phyloP scores from a whole-genome alignment of 2,329 filamentous ascomycete species.

The Beauveria scarabaeidicola region DNA sequence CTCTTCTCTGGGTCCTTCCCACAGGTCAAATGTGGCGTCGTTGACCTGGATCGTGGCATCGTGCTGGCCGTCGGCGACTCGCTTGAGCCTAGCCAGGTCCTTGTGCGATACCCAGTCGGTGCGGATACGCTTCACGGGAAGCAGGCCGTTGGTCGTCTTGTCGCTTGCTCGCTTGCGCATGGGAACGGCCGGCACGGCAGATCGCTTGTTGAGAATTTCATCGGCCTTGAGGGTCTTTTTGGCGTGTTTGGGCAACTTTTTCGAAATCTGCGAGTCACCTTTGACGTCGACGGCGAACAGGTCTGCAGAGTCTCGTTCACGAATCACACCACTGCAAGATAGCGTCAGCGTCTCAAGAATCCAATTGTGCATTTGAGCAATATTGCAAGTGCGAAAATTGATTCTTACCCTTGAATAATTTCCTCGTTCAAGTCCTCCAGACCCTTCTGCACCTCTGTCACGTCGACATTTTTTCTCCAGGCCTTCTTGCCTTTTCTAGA shows the following conservation, averaged over 20 bases:
- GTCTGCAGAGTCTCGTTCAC: conserved; percentile 72
- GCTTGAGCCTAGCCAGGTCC: conserved; percentile 69
- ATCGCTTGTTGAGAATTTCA: conserved; percentile 81
- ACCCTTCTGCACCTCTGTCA: conserved; percentile 75
- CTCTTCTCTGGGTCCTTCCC: conserved; percentile 41
- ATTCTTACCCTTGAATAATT: conserved; percentile 72
- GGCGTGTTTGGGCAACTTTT: conserved; percentile 54
- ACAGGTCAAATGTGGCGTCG: conserved; percentile 71
- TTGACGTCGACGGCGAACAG: conserved; percentile 77
- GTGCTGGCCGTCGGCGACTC: conserved; percentile 67
- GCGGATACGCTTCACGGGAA: conserved; percentile 67
- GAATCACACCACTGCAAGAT: conserved; percentile 62
- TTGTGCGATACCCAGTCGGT: conserved; percentile 75
- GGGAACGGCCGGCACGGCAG: conserved; percentile 69
- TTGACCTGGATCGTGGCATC: conserved; percentile 44
- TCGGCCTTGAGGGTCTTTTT: conserved; percentile 81
- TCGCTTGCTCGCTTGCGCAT: conserved; percentile 66
- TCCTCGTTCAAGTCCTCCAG: conserved; percentile 79
- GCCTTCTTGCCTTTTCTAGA: conserved; percentile 98
- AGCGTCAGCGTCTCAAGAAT: conserved; percentile 15
- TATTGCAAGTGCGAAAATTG: background rate
- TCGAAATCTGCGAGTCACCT: conserved; percentile 58
- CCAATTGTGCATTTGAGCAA: background rate
- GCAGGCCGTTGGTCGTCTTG: conserved; percentile 63
- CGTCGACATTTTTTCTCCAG: conserved; percentile 96